Conservation (phyloP, 1,284 basidiomycete species). For the Microbotryum lychnidis-dioicae region DNA sequence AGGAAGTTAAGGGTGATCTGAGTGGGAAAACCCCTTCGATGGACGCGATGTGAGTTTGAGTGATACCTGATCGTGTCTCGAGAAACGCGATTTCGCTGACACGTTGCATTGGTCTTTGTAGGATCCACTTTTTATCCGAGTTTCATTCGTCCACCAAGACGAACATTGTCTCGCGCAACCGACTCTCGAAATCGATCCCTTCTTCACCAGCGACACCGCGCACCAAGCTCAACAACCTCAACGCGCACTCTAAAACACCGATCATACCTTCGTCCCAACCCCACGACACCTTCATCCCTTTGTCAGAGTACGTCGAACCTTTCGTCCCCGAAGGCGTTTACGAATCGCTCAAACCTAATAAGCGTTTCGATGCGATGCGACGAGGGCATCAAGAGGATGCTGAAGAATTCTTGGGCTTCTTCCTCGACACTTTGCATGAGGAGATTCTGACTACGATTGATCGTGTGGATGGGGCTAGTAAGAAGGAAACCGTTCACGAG, state of each 20-base stretch:
- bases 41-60: slow-evolving; percentile 54
- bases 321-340: slow-evolving; percentile 82
- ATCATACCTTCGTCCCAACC: neutral
- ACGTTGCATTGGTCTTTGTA: slow-evolving; percentile 5
- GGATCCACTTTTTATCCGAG: slow-evolving; percentile 69
- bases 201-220: too few relatives aligned
- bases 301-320: slow-evolving; percentile 45
- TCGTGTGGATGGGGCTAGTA: slow-evolving; percentile 43
- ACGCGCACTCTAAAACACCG: neutral
- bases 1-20: slow-evolving; percentile 45
- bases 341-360: slow-evolving; percentile 91
- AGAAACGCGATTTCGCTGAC: neutral
- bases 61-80: neutral
- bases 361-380: slow-evolving; percentile 88
- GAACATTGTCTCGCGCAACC: neutral
- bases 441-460: slow-evolving; percentile 65
- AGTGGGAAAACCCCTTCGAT: slow-evolving; percentile 56
- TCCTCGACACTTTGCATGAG: slow-evolving; percentile 89
- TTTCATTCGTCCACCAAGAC: slow-evolving; percentile 45
- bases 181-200: slow-evolving; percentile 7
- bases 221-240: too few relatives aligned
- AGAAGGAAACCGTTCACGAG: slow-evolving; percentile 42
- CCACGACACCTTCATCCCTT: neutral
- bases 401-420: slow-evolving; percentile 97
- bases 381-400: slow-evolving; percentile 95